Conservation (phyloP, 768 basidiomycete species). For the Trametes gibbosa region DNA sequence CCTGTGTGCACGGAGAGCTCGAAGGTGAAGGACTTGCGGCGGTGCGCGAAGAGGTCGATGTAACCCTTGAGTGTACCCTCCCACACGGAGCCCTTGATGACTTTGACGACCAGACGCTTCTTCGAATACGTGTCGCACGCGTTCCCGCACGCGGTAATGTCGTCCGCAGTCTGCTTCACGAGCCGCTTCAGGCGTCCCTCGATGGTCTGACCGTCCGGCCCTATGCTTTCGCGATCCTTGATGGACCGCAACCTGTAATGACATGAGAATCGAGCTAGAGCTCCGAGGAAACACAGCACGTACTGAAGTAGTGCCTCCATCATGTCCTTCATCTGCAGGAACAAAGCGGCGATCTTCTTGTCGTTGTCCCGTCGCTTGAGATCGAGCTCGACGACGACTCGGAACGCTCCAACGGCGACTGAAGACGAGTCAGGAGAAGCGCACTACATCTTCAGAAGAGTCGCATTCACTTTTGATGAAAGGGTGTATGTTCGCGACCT, state of each 20-base stretch:
- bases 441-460: background rate
- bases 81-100: constrained; percentile 32
- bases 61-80: constrained; percentile 27
- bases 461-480: constrained; percentile 20
- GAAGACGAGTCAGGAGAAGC: background rate
- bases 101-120: constrained; percentile 31
- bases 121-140: constrained; percentile 34
- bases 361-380: constrained; percentile 50
- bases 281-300: constrained; percentile 8
- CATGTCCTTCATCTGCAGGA: constrained; percentile 51
- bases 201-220: constrained; percentile 35
- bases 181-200: constrained; percentile 35
- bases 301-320: constrained; percentile 48
- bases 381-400: constrained; percentile 47
- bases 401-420: constrained; percentile 51
- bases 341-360: constrained; percentile 44
- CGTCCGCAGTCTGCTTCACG: constrained; percentile 27
- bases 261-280: background rate
- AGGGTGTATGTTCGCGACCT: constrained; percentile 26
- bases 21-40: constrained; percentile 28
- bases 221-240: constrained; percentile 29
- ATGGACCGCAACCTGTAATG: constrained; percentile 32
- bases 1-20: constrained; percentile 32
- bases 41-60: constrained; percentile 24
- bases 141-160: constrained; percentile 34